Evolutionary conservation across 2,329 filamentous ascomycete genomes (phyloP), one percentile per base, ranked within the genome.

Genomic region (Penicillium palitans): DNA sequence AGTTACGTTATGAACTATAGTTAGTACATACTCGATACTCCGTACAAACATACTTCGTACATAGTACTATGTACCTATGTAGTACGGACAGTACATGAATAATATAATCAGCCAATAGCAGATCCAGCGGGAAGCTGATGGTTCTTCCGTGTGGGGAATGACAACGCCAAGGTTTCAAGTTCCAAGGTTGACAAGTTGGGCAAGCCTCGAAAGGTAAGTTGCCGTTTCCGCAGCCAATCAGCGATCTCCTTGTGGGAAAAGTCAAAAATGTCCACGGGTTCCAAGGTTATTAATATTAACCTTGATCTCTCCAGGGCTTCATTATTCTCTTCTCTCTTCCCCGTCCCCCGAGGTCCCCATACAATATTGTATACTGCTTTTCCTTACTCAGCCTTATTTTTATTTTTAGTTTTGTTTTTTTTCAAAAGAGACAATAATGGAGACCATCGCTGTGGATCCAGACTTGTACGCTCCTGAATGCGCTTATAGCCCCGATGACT

Each of bases 401-500:
- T 13, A 4, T 41, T 21, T 40, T 13, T 24, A 2, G 1, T 21
- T 21, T 40, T 13, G 2, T 13, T 7, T 40, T 12, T 15, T 24
- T 5, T n/a, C n/a, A 2, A 15, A 41, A 44, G 15, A 44, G 21
- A 17, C 15, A 44, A 44, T 24, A 35, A 9, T 47, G 41, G 49
- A 57, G 2, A 6, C 33, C 29, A 57, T 57, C 35, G 27, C 41
- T 4, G 49, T 57, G 6, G 55, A 57, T 37, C 48, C 42, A 33
- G 48, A 47, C 13, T n/a, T 57, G 21, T 57, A 57, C 42, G 21
- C 41, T 2, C 40, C 40, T 19, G 21, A 25, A 5, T 9, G 40
- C 9, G 8, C n/a, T 6, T 45, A 46, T 33, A 41, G 31, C 27
- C 55, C 55, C 33, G 49, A 57, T 31, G 55, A 57, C 41, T 57